Conservation (phyloP, 768 basidiomycete genomes). For the Phaffia australis region DNA sequence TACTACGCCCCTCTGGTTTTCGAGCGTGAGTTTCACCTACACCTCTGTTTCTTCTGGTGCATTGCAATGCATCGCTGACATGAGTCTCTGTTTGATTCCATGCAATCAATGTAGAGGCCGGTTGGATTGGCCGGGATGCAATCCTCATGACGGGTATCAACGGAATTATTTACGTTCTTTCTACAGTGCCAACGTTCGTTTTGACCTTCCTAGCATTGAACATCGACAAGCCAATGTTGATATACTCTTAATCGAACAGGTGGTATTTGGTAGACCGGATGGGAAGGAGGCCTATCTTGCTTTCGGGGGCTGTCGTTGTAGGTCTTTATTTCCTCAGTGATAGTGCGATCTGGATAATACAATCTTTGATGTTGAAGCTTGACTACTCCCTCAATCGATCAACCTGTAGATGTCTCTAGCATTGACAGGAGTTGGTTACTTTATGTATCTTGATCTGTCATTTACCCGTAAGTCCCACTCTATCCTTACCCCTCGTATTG, state of each 20-base stretch:
- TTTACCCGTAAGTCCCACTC: conserved; percentile 46
- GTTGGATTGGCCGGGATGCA: conserved; percentile 87
- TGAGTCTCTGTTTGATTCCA: neutral
- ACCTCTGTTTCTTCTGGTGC: neutral
- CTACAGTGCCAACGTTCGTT: conserved; percentile 65
- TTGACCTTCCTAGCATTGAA: conserved; percentile 11
- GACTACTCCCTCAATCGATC: neutral
- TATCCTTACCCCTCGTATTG: neutral
- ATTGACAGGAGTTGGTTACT: conserved; percentile 73
- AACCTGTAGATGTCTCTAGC: conserved; percentile 64
- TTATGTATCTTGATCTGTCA: conserved; percentile 81
- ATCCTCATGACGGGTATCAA: conserved; percentile 95
- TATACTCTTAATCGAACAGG: conserved; percentile 40
- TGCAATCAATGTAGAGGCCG: conserved; percentile 54
- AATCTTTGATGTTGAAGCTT: neutral
- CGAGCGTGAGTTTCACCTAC: conserved; percentile 50
- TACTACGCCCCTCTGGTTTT: conserved; percentile 87
- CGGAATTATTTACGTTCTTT: conserved; percentile 44
- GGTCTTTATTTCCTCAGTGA: conserved; percentile 30
- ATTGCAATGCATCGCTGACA: conserved; percentile 15
- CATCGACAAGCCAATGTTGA: neutral
- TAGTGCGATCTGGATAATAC: neutral
- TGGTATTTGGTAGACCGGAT: conserved; percentile 91
- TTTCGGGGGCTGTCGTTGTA: conserved; percentile 73
- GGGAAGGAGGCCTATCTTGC: conserved; percentile 74